Base-by-base conservation (phyloP, 495 filamentous ascomycete genomes). In the Physcia stellaris region DNA sequence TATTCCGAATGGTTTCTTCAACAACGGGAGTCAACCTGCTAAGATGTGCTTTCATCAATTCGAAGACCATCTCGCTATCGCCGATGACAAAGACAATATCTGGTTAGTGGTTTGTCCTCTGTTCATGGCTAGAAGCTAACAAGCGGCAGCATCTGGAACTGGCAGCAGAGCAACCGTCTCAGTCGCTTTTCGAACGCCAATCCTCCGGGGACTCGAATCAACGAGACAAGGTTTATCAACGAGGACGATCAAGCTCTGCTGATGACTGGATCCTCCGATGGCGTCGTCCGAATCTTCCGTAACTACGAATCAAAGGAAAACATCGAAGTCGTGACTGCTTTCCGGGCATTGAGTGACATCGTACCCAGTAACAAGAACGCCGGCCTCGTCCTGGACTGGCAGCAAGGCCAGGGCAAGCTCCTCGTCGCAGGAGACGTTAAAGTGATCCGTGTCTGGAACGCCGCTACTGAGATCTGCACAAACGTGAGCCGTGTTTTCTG, bases 11-110 rank as follows among this genome's bases (percentile, higher is more conserved):
- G 77, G 77, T 16, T 75, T 87, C 39, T 80, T 95, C 52, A 82
- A 85, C 42, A 96, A 93, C 44, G 75, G 72, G 15, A 80, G 76
- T 18, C 90, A 94, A 51, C 92, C 92, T 0, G 70, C 75, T 45
- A 88, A 83, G 60, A 79, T 99, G 77, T 80, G 80, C 16, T 94
- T 96, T 56, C 90, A 99, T 62, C 90, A 99, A 52, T 99, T 93
- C 49, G 90, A 99, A 58, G 79, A 92, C 53, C 85, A 95, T 46
- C 69, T 99, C 18, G 84, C 86, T 3, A 83, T 94, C n/a, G 82
- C 86, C 9, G 90, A 96, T 56, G 85, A 94, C 51, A 72, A 79
- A 17, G 88, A 96, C 59, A 86, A 73, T 1, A 76, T 94, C 41
- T 75, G 71, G 71, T 77, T 57, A 47, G 66, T 67, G 4, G 17